Evolutionary conservation across 495 filamentous ascomycete species (phyloP).

Genomic region (Podospora sp.): DNA sequence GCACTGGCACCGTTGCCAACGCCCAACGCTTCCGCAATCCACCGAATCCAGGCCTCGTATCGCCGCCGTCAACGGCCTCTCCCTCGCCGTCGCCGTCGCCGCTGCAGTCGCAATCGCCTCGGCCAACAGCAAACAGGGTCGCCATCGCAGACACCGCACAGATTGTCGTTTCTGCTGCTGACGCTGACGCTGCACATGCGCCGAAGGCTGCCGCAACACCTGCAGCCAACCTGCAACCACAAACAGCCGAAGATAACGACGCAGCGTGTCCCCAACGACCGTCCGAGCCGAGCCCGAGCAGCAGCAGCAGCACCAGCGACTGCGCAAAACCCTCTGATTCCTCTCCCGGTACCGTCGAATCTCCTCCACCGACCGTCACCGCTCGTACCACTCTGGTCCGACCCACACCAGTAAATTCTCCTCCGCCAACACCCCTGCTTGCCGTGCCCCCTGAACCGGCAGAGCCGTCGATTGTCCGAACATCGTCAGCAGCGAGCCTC

Average conservation of each 20-base stretch:
- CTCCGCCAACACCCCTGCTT: slow-evolving; percentile 29
- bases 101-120: slow-evolving; percentile 18
- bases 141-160: neutral
- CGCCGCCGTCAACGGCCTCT: slow-evolving; percentile 28
- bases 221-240: neutral
- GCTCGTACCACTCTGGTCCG: slow-evolving; percentile 27
- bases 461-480: slow-evolving; percentile 58
- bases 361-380: slow-evolving; percentile 6
- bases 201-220: neutral
- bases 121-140: neutral
- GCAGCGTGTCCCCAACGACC: neutral
- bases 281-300: neutral
- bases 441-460: slow-evolving; percentile 31
- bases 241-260: neutral
- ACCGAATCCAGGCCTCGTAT: slow-evolving; percentile 16
- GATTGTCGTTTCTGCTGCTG: neutral
- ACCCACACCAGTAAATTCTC: slow-evolving; percentile 25
- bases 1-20: slow-evolving; percentile 13
- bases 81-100: slow-evolving; percentile 27
- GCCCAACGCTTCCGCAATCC: slow-evolving; percentile 14
- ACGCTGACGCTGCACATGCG: neutral
- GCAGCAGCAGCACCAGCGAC: neutral
- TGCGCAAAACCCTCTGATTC: slow-evolving; percentile 25
- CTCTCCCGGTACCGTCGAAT: neutral
- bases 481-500: slow-evolving; percentile 59